Base-by-base conservation (phyloP, 75 land plant genomes). In the Pinus tabuliformis region DNA sequence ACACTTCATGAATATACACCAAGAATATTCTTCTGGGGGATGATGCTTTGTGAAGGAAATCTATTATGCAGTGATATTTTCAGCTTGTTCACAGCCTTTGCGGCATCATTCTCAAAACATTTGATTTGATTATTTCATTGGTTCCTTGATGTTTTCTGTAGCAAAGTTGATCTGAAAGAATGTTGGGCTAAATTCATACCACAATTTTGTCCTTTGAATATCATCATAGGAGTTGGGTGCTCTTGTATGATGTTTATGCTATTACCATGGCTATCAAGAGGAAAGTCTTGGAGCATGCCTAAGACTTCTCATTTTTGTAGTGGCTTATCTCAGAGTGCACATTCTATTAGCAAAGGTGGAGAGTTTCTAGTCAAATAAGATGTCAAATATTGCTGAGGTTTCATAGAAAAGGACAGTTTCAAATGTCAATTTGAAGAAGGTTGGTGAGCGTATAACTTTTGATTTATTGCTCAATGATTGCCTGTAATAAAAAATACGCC, bases 121-220 rank as follows among this genome's bases (percentile, higher is more conserved):
- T 26, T 26, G 26, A 26, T 26, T 26, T 26, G 26, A 26, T 26
- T 26, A 26, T 26, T 26, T 26, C 26, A 26, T 26, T 26, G 26
- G 26, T 26, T 26, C 26, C 26, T 26, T 26, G 26, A 26, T 0
- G 26, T 26, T 26, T 26, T 26, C 26, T 26, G 0, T 26, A 26
- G 26, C 26, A 26, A 26, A 26, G 26, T 26, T 26, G 26, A 26
- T 26, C 26, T 26, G 26, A 26, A 26, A 26, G 26, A 26, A 26
- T 26, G 26, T 26, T 26, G 26, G 0, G 26, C 26, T 26, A 26
- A 26, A 26, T 26, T 26, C 0, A 26, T 26, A 26, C 26, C 26
- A 26, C 26, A 68, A 68, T 68, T 68, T 68, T 68, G 71, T 68
- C 71, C 52, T 68, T 52, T 9, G 37, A 63, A 33, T 68, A 26